phyloP scores from a whole-genome alignment of 1,139 yeast genomes.

The Taiozyma onychis region DNA sequence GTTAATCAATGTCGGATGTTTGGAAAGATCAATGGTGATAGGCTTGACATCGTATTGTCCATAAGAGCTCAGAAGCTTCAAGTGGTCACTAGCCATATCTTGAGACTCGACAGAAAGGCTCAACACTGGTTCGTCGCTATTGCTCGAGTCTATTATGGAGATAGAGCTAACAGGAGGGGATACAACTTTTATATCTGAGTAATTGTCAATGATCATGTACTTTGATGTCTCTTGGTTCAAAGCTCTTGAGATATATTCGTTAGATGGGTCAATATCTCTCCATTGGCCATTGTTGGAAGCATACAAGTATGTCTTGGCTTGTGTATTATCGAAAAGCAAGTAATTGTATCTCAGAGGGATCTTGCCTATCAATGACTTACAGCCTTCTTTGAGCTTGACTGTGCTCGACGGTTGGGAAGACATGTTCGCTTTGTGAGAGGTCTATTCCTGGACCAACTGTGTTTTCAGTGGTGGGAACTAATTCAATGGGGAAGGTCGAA shows the following conservation, averaged over 20 bases:
- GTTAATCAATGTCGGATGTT: constrained; percentile 8
- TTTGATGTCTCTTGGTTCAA: not conserved
- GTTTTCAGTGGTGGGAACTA: not conserved
- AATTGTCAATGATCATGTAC: constrained; percentile 19
- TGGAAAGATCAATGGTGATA: constrained; percentile 10
- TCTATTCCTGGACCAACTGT: constrained; percentile 49
- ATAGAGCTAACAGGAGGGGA: not conserved
- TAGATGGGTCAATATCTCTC: constrained; percentile 9
- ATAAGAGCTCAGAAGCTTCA: constrained; percentile 7
- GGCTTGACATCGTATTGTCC: constrained; percentile 15
- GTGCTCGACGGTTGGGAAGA: not conserved
- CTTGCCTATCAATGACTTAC: not conserved
- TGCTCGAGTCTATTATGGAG: constrained; percentile 6
- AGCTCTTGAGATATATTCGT: constrained; percentile 6
- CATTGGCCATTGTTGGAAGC: constrained; percentile 19
- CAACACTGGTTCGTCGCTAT: not conserved
- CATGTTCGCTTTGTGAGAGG: not conserved
- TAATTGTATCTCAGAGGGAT: constrained; percentile 19
- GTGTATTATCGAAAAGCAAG: constrained; percentile 7
- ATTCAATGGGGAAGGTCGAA: not conserved
- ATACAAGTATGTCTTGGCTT: constrained; percentile 7
- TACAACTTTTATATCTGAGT: not conserved
- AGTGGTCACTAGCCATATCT: constrained; percentile 6
- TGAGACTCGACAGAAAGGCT: not conserved
- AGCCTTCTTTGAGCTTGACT: not conserved